Evolutionary conservation across 495 filamentous ascomycete species (phyloP).

Genomic region (Neurospora hispaniola): DNA sequence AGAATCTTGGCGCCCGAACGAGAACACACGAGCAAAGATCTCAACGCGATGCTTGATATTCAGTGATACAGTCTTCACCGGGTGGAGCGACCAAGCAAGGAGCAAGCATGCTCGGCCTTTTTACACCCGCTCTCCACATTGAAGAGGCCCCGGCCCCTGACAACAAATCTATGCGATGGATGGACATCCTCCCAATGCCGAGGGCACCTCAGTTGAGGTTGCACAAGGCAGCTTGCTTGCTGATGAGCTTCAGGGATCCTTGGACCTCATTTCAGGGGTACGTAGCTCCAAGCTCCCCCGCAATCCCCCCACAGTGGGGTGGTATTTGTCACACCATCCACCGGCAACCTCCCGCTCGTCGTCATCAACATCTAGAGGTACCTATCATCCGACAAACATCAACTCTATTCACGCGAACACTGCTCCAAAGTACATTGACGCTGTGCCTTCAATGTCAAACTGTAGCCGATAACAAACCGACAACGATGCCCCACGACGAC

Average conservation of each 20-base stretch:
- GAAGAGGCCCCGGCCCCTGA: too few species aligned
- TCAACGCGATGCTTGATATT: too few species aligned
- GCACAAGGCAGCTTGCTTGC: neutral
- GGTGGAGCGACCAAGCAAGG: too few species aligned
- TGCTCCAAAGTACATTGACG: neutral
- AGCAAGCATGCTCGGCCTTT: too few species aligned
- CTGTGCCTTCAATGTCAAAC: neutral
- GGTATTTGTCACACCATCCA: neutral
- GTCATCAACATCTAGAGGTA: neutral
- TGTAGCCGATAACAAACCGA: neutral
- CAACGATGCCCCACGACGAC: conserved; percentile 6
- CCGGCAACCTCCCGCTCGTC: neutral
- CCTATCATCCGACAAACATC: neutral
- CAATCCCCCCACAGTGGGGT: neutral
- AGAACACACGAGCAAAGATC: too few species aligned
- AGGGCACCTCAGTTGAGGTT: neutral
- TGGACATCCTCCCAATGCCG: too few species aligned
- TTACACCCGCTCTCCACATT: too few species aligned
- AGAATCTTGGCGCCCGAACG: too few species aligned
- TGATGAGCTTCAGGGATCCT: neutral
- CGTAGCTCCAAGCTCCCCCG: neutral
- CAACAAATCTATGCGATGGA: too few species aligned
- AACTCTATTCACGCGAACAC: neutral
- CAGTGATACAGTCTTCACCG: too few species aligned
- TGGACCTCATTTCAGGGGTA: neutral